Conservation (phyloP, 345 rosid genomes). For the Eucalyptus cloeziana region DNA sequence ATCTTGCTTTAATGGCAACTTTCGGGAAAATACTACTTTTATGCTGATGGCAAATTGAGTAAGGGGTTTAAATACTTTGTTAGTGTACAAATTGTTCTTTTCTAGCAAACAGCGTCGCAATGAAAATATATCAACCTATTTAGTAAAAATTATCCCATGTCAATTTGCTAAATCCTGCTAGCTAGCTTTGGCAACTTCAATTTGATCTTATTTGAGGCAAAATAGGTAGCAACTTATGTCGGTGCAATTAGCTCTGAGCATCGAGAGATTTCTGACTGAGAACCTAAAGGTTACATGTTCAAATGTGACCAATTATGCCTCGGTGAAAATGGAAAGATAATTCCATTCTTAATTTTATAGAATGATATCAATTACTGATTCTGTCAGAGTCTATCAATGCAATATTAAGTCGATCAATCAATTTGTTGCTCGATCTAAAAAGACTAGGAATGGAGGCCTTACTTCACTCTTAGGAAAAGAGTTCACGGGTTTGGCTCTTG, state of each 20-base stretch:
- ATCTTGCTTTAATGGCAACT: background rate
- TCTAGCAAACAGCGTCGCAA: background rate
- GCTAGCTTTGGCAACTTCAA: background rate
- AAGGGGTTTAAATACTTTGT: background rate
- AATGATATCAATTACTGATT: background rate
- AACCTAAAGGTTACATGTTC: background rate
- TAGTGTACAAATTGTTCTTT: background rate
- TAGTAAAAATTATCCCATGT: background rate
- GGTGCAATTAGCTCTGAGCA: background rate
- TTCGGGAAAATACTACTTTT: background rate
- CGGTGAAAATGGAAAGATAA: background rate
- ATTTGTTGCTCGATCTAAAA: background rate
- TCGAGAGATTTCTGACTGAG: fast-evolving
- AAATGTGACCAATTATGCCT: background rate
- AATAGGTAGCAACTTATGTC: background rate
- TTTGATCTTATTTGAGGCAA: background rate
- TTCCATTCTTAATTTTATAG: background rate
- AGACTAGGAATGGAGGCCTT: background rate
- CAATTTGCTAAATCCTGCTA: background rate
- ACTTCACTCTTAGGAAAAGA: background rate
- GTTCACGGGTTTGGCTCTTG: background rate
- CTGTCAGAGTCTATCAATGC: background rate
- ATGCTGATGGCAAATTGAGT: background rate
- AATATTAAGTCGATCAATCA: too few species aligned
- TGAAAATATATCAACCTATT: background rate